A percentile compares a stretch with the other conserved stretches of the same genome.
These are phyloP conservation scores for Theobroma grandiflorum DNA, from an alignment of 441 rosid genomes.

Conservation along the genomic window DNA sequence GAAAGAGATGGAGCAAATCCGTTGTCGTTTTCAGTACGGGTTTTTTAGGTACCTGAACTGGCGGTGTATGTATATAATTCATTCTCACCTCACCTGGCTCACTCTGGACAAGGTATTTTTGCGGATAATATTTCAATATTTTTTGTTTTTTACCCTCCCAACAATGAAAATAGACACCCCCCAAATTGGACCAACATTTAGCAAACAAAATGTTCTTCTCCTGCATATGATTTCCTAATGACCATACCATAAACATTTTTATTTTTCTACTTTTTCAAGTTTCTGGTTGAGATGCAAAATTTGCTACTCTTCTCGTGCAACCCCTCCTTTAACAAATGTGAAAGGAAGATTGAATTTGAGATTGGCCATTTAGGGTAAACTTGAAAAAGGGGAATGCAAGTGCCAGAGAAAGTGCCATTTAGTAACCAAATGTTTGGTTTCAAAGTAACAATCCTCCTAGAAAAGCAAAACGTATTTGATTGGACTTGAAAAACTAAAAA, in stretches of 20 bases:
- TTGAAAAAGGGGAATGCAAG: not conserved
- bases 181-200: slow-evolving; percentile 9
- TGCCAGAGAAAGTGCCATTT: not conserved
- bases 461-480: not conserved
- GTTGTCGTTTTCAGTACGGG: not conserved
- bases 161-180: not conserved
- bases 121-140: not conserved
- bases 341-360: not conserved
- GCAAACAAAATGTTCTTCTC: not conserved
- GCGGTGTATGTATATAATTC: not conserved
- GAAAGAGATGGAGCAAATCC: not conserved
- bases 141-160: not conserved
- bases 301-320: not conserved
- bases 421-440: not conserved
- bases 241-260: not conserved
- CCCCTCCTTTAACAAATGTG: not conserved
- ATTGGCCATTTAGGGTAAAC: not conserved
- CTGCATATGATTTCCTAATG: not conserved
- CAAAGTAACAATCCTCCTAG: not conserved
- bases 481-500: not conserved
- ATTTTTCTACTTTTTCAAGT: not conserved
- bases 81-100: not conserved
- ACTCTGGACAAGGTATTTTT: not conserved
- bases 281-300: not conserved
- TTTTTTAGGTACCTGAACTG: slow-evolving; percentile 1